These are phyloP conservation scores for Phaffia australis DNA, from an alignment of 768 basidiomycete genomes.

Conservation along the genomic window DNA sequence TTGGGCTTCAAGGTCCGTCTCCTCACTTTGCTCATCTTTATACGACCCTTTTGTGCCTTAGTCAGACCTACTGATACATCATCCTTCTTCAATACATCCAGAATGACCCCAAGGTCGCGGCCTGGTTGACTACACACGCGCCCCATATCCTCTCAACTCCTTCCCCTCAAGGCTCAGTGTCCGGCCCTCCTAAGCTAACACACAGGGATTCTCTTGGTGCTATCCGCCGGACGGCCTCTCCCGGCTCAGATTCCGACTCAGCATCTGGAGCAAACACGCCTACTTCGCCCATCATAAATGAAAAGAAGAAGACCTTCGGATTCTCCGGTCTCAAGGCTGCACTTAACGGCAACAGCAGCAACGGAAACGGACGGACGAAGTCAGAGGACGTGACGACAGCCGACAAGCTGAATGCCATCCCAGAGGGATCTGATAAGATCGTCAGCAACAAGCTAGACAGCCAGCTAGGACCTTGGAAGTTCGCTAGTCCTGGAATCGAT, in stretches of 20 bases:
- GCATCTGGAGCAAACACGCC: constrained; percentile 4
- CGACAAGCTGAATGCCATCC: constrained; percentile 9
- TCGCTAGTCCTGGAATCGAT: constrained; percentile 10
- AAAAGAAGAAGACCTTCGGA: constrained; percentile 8
- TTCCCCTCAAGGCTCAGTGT: background rate
- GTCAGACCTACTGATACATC: background rate
- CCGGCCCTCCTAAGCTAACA: background rate
- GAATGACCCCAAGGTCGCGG: constrained; percentile 12
- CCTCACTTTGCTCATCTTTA: background rate
- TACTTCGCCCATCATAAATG: background rate
- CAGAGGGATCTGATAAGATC: background rate
- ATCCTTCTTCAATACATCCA: background rate
- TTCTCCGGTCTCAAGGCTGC: constrained; percentile 9
- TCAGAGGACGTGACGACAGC: constrained; percentile 19
- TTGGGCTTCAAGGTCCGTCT: constrained; percentile 24
- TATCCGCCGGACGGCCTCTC: constrained; percentile 13
- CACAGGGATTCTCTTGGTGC: constrained; percentile 23
- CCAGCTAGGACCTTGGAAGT: constrained; percentile 25
- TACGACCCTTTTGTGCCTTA: background rate
- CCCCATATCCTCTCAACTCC: constrained; percentile 14
- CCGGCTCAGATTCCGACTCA: background rate
- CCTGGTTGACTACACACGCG: constrained; percentile 12
- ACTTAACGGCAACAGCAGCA: constrained; percentile 3
- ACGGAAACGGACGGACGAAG: background rate
- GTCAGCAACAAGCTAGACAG: constrained; percentile 19